Conservation (phyloP, 2,329 filamentous ascomycete genomes). For the Fusarium concolor region DNA sequence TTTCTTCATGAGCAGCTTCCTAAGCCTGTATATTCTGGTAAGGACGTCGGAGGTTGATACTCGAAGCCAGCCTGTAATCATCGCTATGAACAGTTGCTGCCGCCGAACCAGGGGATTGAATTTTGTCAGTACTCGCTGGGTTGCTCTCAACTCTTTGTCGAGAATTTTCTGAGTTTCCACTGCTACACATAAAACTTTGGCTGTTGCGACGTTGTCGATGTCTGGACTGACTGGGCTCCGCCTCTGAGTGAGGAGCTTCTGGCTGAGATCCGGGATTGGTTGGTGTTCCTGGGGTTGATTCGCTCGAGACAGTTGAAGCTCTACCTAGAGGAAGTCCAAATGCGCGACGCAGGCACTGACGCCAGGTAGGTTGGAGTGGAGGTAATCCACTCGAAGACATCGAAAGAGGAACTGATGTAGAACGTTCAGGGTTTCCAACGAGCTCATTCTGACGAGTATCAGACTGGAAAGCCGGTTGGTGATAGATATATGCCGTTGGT, state of each 20-base stretch:
- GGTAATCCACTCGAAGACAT: conserved; percentile 4
- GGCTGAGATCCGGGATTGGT: neutral
- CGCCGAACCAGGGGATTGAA: conserved; percentile 45
- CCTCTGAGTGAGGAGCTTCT: neutral
- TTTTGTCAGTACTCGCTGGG: neutral
- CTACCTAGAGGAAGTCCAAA: conserved; percentile 49
- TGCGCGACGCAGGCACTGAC: conserved; percentile 43
- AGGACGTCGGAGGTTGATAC: neutral
- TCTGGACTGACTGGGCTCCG: neutral
- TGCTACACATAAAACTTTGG: neutral
- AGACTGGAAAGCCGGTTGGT: neutral
- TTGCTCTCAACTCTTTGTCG: neutral
- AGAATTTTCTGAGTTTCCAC: neutral
- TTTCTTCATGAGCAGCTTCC: neutral
- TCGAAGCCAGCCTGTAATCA: conserved; percentile 45
- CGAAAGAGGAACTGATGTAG: conserved; percentile 1
- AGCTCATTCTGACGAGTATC: neutral
- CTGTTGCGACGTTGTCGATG: neutral
- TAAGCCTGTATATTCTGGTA: neutral
- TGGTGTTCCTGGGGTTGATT: conserved; percentile 38
- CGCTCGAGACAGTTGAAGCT: conserved; percentile 52
- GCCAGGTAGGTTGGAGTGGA: conserved; percentile 43
- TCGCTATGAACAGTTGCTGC: conserved; percentile 54
- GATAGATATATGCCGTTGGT: neutral
- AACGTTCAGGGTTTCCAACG: neutral